Evolutionary conservation across 1,284 basidiomycete genomes (phyloP), one percentile per base, ranked within the genome.

Genomic region (Mycosarcoma mackinlayi): DNA sequence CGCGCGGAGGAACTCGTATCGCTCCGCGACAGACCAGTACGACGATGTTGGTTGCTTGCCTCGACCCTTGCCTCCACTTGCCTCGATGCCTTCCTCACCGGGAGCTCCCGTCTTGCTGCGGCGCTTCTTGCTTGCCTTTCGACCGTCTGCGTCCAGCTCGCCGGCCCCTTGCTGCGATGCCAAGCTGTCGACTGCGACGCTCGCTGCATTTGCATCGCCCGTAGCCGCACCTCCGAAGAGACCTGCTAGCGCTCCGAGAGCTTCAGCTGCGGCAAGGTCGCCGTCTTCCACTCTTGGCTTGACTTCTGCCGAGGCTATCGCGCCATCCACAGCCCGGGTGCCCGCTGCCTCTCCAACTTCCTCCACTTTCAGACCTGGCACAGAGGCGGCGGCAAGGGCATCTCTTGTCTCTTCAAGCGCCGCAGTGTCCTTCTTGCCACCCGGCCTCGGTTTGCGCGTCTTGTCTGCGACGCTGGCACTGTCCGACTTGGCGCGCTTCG

Each of bases 1-100:
- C 28, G 92, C 85, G 30, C 86, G 84, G 52, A 90, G 79, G 81
- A 93, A 91, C 69, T 84, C 80, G 68, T 81, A 82, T 58, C 85
- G 84, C 78, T 87, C 86, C 16, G 85, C 84, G 10, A 85, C 85
- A 0, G 86, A 86, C 87, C 87, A 86, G 78, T 86, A 86, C 42
- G 85, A 85, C 27, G 82, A 80, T 75, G 53, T 83, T 73, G 33
- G 74, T 71, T 54, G 54, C 53, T 55, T 72, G 54, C 61, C 79
- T 55, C 75, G 61, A 18, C 55, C 60, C 24, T 61, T 68, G 44
- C 51, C 52, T 21, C 50, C 55, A 23, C 45, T 19, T 1, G 23
- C 60, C 27, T 58, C 62, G 21, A 38, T 46, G 18, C 55, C 63
- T 27, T 65, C 68, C 18, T 66, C 54, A 24, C 63, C 68, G 4